Base-by-base conservation (phyloP, 2,329 filamentous ascomycete species). In the Cordyceps cicadae region DNA sequence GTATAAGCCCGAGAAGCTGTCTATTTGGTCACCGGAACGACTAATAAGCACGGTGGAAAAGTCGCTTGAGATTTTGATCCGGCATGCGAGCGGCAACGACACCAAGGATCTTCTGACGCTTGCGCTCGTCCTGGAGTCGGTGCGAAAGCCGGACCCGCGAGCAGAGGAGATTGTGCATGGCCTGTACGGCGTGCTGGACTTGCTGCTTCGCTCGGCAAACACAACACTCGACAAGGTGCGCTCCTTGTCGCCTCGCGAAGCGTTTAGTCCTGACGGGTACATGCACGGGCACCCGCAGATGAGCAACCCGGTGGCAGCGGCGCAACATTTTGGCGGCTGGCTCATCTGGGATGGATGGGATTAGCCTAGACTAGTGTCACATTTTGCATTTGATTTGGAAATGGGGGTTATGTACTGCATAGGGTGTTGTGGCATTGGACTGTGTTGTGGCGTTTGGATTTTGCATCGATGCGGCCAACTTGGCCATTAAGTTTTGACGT, bases 91-190 rank as follows among this genome's bases (percentile, higher is more conserved):
- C 48, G 77, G 77, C n/a, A 76, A 76, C 43, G 79, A 82, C 59
- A 69, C 79, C 24, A 78, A 81, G 67, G 80, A 82, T 58, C 75
- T 82, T 12, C 67, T 82, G 8, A 76, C 75, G 46, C 69, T 83
- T n/a, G 71, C 76, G 3, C 71, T 80, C 1, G 79, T 81, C 32
- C 69, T 82, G 54, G 71, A 78, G 62, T 77, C 74, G 11, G 79
- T 79, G 34, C 74, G 74, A 59, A 73, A 66, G 6, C 66, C 70
- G 0, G 77, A 81, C 46, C 70, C 76, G 52, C 75, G 73, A 50
- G 64, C 71, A 6, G 75, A 79, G 17, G 74, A 76, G 19, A 75
- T 79, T 50, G 72, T 73, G 17, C 70, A 69, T 17, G 75, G 73
- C 0, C 68, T 81, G 14, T 73, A 74, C 59, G 64, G 68, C 4